These are phyloP conservation scores for Euphorbia corollata DNA, from an alignment of 441 rosid genomes.

Conservation along the genomic window DNA sequence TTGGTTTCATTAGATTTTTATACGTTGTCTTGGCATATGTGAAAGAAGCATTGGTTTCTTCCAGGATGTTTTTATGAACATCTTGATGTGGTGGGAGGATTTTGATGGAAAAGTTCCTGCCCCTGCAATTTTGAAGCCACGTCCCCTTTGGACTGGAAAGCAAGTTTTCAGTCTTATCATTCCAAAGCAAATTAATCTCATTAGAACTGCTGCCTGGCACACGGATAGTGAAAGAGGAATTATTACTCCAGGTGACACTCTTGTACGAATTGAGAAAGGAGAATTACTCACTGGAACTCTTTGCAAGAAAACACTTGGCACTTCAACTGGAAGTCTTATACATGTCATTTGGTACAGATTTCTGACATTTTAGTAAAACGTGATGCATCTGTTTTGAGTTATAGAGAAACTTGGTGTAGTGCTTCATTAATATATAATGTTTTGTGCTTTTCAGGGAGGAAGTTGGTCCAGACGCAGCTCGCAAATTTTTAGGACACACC, in stretches of 20 bases:
- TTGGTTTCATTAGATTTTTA: not conserved
- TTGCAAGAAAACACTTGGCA: constrained; percentile 95
- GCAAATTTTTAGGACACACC: constrained; percentile 96
- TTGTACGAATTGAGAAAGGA: constrained; percentile 89
- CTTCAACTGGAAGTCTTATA: constrained; percentile 90
- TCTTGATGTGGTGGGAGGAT: constrained; percentile 99
- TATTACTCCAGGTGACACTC: constrained; percentile 92
- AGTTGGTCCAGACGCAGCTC: constrained; percentile 99
- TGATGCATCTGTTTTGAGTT: constrained; percentile 2
- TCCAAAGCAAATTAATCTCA: constrained; percentile 92
- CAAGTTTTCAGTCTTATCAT: constrained; percentile 96
- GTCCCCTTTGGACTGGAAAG: constrained; percentile 98
- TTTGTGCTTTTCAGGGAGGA: constrained; percentile 68
- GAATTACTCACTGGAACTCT: constrained; percentile 89
- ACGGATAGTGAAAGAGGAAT: constrained; percentile 69
- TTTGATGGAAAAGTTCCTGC: constrained; percentile 98
- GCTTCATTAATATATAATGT: not conserved
- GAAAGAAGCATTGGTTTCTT: constrained; percentile 13
- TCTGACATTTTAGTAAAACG: not conserved
- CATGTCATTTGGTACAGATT: constrained; percentile 83
- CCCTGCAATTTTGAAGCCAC: constrained; percentile 86
- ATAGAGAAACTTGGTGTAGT: not conserved
- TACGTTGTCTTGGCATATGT: constrained; percentile 9
- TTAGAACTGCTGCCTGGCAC: constrained; percentile 92
- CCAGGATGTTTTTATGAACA: constrained; percentile 98